Evolutionary conservation across 1,139 yeast species (phyloP).

Genomic region (Candida tropicalis): DNA sequence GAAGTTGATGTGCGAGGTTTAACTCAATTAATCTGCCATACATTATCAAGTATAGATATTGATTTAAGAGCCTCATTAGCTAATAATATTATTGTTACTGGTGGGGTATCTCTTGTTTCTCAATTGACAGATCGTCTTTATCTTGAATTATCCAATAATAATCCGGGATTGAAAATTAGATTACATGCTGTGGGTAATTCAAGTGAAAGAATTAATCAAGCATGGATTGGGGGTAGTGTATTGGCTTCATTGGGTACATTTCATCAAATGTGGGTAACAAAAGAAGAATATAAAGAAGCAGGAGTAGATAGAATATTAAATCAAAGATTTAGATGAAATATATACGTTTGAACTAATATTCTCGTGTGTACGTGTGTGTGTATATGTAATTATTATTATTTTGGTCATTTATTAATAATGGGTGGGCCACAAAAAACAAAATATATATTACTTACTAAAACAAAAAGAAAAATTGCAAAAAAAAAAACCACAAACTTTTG

Average conservation of each 20-base stretch:
- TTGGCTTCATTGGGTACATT: slow-evolving; percentile 91
- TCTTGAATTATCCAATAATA: slow-evolving; percentile 66
- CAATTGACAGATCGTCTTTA: slow-evolving; percentile 83
- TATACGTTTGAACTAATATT: background rate
- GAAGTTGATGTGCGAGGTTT: slow-evolving; percentile 50
- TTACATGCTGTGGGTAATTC: slow-evolving; percentile 87
- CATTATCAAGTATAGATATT: slow-evolving; percentile 75
- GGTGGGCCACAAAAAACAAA: too few relatives aligned
- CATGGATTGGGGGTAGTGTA: slow-evolving; percentile 97
- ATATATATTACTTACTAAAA: too few relatives aligned
- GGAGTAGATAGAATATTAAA: slow-evolving; percentile 80
- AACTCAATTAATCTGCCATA: slow-evolving; percentile 68
- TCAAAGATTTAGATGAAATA: slow-evolving; percentile 65
- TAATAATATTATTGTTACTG: slow-evolving; percentile 89
- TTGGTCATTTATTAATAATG: too few relatives aligned
- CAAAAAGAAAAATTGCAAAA: too few relatives aligned
- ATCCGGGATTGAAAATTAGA: slow-evolving; percentile 92
- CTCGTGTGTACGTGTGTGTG: background rate
- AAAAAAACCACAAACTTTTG: too few relatives aligned
- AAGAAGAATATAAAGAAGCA: slow-evolving; percentile 87
- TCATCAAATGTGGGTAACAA: slow-evolving; percentile 96
- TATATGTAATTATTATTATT: background rate
- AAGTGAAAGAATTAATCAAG: slow-evolving; percentile 78
- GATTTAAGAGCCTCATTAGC: slow-evolving; percentile 91
- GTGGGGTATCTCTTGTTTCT: slow-evolving; percentile 85